Conservation (phyloP, 164 flowering plant genomes). For the Vitis riparia region DNA sequence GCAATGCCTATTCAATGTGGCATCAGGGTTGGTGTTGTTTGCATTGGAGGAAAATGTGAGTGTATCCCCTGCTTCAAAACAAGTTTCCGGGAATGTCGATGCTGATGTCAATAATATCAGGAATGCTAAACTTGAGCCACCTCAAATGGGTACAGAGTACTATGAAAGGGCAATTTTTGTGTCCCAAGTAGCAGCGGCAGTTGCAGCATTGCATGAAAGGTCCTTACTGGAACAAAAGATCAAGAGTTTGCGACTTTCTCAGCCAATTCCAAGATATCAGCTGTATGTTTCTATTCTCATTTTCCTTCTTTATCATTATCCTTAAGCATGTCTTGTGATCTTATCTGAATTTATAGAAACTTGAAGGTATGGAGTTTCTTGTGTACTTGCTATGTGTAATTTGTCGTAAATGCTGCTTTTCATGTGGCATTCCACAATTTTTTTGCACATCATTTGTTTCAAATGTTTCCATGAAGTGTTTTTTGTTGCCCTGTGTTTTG, state of each 20-base stretch:
- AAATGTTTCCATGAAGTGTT: too few species aligned
- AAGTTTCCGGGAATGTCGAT: slow-evolving; percentile 5
- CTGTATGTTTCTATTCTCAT: slow-evolving; percentile 31
- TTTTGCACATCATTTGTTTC: too few species aligned
- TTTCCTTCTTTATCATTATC: background rate
- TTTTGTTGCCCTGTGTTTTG: too few species aligned
- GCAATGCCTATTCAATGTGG: slow-evolving; percentile 50
- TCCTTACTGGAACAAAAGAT: slow-evolving; percentile 67
- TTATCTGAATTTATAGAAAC: background rate
- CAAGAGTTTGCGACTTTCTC: slow-evolving; percentile 40
- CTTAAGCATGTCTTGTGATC: too few species aligned
- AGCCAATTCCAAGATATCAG: slow-evolving; percentile 43
- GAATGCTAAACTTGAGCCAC: slow-evolving; percentile 10
- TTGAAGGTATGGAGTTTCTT: too few species aligned
- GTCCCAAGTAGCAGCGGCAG: slow-evolving; percentile 83
- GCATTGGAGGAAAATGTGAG: slow-evolving; percentile 24
- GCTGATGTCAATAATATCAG: slow-evolving; percentile 4
- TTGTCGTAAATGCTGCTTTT: too few species aligned
- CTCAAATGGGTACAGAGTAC: slow-evolving; percentile 14
- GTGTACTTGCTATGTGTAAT: too few species aligned
- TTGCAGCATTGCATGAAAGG: slow-evolving; percentile 84
- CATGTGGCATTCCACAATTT: too few species aligned
- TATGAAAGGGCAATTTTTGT: slow-evolving; percentile 41
- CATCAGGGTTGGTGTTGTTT: slow-evolving; percentile 34
- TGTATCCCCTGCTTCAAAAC: slow-evolving; percentile 6